Evolutionary conservation across 768 basidiomycete species (phyloP).

Genomic region (Mrakia gelida): DNA sequence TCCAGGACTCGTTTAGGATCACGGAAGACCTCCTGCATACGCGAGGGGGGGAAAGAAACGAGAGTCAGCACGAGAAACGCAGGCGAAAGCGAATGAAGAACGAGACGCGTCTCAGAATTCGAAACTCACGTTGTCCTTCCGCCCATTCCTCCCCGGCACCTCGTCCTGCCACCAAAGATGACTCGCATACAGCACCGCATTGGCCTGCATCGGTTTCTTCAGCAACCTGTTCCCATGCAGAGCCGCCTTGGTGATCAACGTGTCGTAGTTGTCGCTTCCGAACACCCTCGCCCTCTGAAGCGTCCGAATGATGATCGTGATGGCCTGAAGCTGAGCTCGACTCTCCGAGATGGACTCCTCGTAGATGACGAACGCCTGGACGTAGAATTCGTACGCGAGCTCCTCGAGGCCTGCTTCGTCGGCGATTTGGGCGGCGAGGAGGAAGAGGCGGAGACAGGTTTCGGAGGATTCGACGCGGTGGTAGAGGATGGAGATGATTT

Average conservation of each 20-base stretch:
- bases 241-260: conserved; percentile 96
- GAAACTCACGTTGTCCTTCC: conserved; percentile 50
- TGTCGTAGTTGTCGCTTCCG: conserved; percentile 91
- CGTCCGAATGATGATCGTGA: conserved; percentile 88
- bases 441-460: conserved; percentile 87
- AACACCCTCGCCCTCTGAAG: conserved; percentile 87
- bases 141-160: conserved; percentile 49
- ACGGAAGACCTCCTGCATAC: conserved; percentile 48
- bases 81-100: neutral
- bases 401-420: conserved; percentile 95
- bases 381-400: conserved; percentile 93
- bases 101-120: neutral
- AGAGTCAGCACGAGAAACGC: neutral
- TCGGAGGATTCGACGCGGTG: conserved; percentile 77
- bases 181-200: conserved; percentile 87
- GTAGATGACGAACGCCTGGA: conserved; percentile 95
- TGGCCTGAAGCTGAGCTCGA: conserved; percentile 92
- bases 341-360: conserved; percentile 96
- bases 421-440: conserved; percentile 89
- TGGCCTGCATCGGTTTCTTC: conserved; percentile 97
- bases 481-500: conserved; percentile 85
- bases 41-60: neutral
- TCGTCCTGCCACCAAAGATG: conserved; percentile 98
- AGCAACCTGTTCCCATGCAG: conserved; percentile 90
- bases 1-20: conserved; percentile 97